These are phyloP conservation scores for Mimosa pudica DNA, from an alignment of 306 rosid species.

Conservation along the genomic window DNA sequence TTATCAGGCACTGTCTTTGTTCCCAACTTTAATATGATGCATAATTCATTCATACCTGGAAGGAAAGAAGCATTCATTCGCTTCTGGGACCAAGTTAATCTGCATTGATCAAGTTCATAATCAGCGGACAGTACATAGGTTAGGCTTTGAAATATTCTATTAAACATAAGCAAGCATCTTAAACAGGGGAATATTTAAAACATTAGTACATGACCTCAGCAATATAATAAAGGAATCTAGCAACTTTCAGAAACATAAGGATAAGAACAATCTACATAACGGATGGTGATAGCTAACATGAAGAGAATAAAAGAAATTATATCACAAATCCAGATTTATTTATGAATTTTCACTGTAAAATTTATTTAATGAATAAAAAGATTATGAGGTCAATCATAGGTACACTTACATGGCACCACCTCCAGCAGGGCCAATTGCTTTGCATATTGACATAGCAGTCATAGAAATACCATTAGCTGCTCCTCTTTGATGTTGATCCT, in stretches of 20 bases:
- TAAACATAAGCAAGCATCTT: not conserved
- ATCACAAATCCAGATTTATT: not conserved
- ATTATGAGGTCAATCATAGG: too few relatives aligned
- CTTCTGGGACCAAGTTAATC: constrained; percentile 56
- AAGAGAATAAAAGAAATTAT: not conserved
- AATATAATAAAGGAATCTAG: too few relatives aligned
- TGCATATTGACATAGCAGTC: constrained; percentile 81
- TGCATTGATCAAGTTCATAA: constrained; percentile 31
- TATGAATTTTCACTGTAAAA: not conserved
- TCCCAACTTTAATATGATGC: too few relatives aligned
- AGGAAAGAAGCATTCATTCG: constrained; percentile 46
- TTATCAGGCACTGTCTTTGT: too few relatives aligned
- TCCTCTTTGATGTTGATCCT: constrained; percentile 89
- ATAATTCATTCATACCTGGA: constrained; percentile 39
- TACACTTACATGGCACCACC: constrained; percentile 78
- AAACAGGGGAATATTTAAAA: not conserved
- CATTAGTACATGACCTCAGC: not conserved
- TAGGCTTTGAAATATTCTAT: not conserved
- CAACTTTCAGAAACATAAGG: too few relatives aligned
- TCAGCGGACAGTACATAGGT: not conserved
- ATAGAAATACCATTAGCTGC: constrained; percentile 88
- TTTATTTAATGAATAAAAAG: too few relatives aligned
- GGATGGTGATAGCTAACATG: not conserved
- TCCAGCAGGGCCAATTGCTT: constrained; percentile 81
- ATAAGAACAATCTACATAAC: not conserved